phyloP scores from a whole-genome alignment of 1,284 basidiomycete species.

The Cryptococcus neoformans region DNA sequence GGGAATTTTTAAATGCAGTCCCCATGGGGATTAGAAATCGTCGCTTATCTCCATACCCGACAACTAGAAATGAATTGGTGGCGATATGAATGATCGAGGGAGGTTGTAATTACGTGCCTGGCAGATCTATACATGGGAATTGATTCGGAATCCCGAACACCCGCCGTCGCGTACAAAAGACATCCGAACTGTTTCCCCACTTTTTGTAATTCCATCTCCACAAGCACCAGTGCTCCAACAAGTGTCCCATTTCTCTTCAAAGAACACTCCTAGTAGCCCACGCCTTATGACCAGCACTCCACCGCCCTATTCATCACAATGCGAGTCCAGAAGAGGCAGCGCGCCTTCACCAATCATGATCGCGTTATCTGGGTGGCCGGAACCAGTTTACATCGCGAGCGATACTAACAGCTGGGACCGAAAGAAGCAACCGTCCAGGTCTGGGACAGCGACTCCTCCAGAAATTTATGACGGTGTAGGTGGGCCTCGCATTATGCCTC shows the following conservation, averaged over 20 bases:
- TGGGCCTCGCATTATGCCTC: neutral
- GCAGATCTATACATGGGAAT: too few relatives aligned
- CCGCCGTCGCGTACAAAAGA: neutral
- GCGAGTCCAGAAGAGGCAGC: neutral
- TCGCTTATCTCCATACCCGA: slow-evolving; percentile 1
- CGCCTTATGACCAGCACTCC: too few relatives aligned
- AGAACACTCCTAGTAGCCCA: neutral
- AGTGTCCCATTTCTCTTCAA: neutral
- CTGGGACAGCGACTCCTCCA: slow-evolving; percentile 1
- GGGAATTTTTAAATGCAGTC: too few relatives aligned
- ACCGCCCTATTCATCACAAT: neutral
- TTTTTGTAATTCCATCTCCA: neutral
- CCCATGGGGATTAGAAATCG: neutral
- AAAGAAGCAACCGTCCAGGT: neutral
- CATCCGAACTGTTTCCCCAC: neutral
- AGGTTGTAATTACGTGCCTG: neutral
- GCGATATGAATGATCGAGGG: too few relatives aligned
- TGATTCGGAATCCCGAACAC: neutral
- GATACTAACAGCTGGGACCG: neutral
- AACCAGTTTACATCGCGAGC: slow-evolving; percentile 23
- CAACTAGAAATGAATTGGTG: neutral
- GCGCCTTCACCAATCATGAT: slow-evolving; percentile 18
- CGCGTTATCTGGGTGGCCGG: slow-evolving; percentile 33
- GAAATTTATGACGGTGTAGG: slow-evolving; percentile 13
- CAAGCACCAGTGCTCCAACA: neutral